Evolutionary conservation across 2,329 filamentous ascomycete species (phyloP).

Genomic region (Daldinia sp.): DNA sequence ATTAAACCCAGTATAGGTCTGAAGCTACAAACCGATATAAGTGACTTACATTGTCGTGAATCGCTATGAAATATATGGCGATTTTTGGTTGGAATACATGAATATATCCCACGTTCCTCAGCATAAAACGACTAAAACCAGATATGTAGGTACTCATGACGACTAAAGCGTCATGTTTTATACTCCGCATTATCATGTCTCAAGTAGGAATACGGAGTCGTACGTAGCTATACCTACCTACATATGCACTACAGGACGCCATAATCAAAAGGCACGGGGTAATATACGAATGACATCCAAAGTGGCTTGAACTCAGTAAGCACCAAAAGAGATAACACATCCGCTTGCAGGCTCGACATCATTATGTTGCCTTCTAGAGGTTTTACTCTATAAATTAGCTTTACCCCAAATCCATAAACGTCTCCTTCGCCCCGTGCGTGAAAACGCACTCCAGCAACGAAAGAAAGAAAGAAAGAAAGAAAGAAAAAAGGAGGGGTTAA

Average conservation of each 20-base stretch:
- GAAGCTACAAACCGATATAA: too few relatives aligned
- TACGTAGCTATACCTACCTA: background rate
- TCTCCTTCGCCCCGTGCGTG: conserved; percentile 65
- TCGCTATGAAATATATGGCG: too few relatives aligned
- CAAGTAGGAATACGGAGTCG: background rate
- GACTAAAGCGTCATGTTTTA: background rate
- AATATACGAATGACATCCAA: background rate
- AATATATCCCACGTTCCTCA: too few relatives aligned
- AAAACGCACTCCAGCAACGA: conserved; percentile 64
- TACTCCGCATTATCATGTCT: background rate
- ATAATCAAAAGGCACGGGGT: background rate
- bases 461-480: conserved; percentile 62
- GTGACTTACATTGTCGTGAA: too few relatives aligned
- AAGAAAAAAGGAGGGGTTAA: background rate
- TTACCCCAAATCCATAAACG: background rate
- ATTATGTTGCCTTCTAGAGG: too few relatives aligned
- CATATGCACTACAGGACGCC: background rate
- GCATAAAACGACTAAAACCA: too few relatives aligned
- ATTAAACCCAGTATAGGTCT: too few relatives aligned
- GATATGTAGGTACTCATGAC: too few relatives aligned
- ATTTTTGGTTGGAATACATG: too few relatives aligned
- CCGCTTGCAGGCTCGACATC: background rate
- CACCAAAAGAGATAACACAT: background rate
- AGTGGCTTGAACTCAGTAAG: background rate
- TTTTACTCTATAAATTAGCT: too few relatives aligned